phyloP scores from a whole-genome alignment of 2,329 filamentous ascomycete species.

The Scopulariopsis brevicaulis region DNA sequence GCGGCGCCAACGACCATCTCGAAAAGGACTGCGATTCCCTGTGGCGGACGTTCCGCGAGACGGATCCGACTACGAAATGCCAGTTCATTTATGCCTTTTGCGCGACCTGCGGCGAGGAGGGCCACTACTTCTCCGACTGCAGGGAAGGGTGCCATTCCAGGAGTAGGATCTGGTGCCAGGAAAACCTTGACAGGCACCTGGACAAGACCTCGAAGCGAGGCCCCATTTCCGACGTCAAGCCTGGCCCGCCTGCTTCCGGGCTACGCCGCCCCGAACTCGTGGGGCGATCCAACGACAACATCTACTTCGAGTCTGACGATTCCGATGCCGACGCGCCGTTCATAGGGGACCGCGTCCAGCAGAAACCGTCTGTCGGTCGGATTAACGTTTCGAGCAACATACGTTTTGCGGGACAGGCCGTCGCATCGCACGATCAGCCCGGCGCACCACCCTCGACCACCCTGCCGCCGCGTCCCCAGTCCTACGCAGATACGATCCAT shows the following conservation, averaged over 20 bases:
- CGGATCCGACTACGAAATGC: slow-evolving; percentile 29
- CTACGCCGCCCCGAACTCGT: slow-evolving; percentile 2
- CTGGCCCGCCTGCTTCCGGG: neutral
- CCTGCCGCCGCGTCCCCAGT: neutral
- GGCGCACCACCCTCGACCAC: neutral
- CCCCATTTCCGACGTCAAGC: neutral
- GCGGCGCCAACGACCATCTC: slow-evolving; percentile 39
- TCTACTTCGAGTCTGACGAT: slow-evolving; percentile 3
- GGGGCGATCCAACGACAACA: neutral
- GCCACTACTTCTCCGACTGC: slow-evolving; percentile 50
- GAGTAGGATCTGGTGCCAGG: slow-evolving; percentile 39
- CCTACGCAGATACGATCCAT: neutral
- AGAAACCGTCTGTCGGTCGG: neutral
- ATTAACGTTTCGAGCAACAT: slow-evolving; percentile 3
- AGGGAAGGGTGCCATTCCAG: slow-evolving; percentile 6
- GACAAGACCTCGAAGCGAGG: neutral
- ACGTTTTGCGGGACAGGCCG: neutral
- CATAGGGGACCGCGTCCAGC: slow-evolving; percentile 1
- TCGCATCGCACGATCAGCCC: neutral
- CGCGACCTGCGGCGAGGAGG: slow-evolving; percentile 39
- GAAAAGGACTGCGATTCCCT: slow-evolving; percentile 48
- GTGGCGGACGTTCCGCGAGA: slow-evolving; percentile 41
- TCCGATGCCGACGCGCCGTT: slow-evolving; percentile 1
- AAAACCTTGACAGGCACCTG: slow-evolving; percentile 29
- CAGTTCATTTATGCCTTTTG: slow-evolving; percentile 35